A percentile compares a stretch with the other conserved stretches of the same genome.
These are phyloP conservation scores for Theileria orientalis DNA, from an alignment of 169 alveolate species.

Conservation along the genomic window DNA sequence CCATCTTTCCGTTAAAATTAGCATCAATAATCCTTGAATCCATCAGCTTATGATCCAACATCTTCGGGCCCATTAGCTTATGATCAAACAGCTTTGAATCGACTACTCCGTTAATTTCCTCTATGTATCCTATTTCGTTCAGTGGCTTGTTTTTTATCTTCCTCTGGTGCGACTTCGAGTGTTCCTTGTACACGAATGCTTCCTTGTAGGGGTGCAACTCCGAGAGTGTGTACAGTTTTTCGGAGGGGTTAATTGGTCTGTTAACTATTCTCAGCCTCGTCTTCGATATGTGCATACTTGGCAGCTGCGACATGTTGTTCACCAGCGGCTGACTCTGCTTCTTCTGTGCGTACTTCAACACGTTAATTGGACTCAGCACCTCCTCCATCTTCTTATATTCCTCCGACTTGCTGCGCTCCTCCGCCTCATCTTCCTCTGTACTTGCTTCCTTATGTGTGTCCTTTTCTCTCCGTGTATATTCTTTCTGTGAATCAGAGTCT, in stretches of 20 bases:
- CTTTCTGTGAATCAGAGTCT: no score
- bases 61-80: no score
- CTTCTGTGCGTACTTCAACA: constrained; percentile 3
- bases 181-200: background rate
- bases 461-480: no score
- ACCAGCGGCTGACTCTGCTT: background rate
- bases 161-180: constrained; percentile 11
- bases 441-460: no score
- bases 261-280: background rate
- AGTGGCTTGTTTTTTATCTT: background rate
- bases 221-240: constrained; percentile 16
- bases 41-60: background rate
- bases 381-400: background rate
- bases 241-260: constrained; percentile 32
- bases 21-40: background rate
- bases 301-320: background rate
- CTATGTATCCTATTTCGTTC: background rate
- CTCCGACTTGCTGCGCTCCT: background rate
- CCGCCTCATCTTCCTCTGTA: background rate
- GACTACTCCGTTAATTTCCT: background rate
- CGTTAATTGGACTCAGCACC: background rate
- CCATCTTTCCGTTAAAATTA: background rate
- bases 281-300: background rate
- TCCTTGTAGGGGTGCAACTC: constrained; percentile 48
- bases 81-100: background rate